Percentiles rank a stretch among this genome's conserved stretches.
Evolutionary conservation across 768 basidiomycete genomes (phyloP).

Genomic region (Hortiboletus campestris): DNA sequence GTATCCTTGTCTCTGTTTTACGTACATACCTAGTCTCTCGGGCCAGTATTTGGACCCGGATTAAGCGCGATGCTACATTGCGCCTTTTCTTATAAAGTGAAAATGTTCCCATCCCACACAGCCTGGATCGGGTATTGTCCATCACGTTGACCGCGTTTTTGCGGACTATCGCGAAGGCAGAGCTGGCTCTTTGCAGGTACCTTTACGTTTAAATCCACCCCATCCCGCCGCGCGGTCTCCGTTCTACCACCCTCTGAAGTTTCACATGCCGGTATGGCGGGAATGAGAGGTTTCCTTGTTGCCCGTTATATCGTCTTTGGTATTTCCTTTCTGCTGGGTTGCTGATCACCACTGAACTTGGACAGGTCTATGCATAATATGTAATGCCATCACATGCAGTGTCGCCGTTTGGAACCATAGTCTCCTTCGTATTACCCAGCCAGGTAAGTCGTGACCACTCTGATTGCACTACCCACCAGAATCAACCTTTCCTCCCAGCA

Average conservation of each 20-base stretch:
- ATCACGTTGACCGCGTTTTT: constrained; percentile 11
- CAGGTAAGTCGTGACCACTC: constrained; percentile 37
- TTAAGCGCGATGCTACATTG: background rate
- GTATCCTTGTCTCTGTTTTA: constrained; percentile 14
- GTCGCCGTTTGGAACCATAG: constrained; percentile 70
- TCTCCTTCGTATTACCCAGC: constrained; percentile 38
- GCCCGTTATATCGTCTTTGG: constrained; percentile 64
- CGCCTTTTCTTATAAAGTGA: background rate
- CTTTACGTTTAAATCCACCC: background rate
- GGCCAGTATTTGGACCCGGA: background rate
- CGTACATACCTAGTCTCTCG: constrained; percentile 17
- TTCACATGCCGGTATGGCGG: constrained; percentile 31
- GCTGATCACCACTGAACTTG: background rate
- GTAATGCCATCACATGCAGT: constrained; percentile 62
- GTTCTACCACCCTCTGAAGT: constrained; percentile 12
- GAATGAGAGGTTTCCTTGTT: constrained; percentile 47
- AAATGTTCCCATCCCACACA: constrained; percentile 19
- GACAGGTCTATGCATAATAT: constrained; percentile 58
- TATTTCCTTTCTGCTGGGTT: constrained; percentile 22
- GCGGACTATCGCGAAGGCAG: constrained; percentile 12
- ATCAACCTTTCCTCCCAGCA: constrained; percentile 28
- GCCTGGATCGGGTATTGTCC: constrained; percentile 8
- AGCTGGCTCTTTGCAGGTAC: constrained; percentile 30
- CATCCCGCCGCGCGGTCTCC: constrained; percentile 35
- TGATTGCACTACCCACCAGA: background rate